Base-by-base conservation (phyloP, 2,329 filamentous ascomycete genomes). In the Pseudomassariella vexata region DNA sequence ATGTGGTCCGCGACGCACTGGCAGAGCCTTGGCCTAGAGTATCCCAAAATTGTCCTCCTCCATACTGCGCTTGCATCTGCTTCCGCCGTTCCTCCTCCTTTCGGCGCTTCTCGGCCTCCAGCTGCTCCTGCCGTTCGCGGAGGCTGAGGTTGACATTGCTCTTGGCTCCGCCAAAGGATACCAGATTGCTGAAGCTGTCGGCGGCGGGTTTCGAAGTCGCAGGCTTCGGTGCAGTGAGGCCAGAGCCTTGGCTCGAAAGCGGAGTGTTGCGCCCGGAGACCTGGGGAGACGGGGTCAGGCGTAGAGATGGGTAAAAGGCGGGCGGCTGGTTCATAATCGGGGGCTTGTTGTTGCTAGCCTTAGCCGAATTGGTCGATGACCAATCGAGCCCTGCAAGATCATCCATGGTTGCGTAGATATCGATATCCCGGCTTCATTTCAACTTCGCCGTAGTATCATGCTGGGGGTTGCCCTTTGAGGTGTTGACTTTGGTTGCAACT, bases 131-230 rank as follows among this genome's bases (percentile, higher is more conserved):
- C 48, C 87, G 81, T 57, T 94, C 85, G 43, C 84, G 76, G 44
- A 95, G 61, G 39, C 77, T 82, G 11, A 95, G 66, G 42, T 83
- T 92, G 56, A 79, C 82, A 19, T 71, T 74, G 33, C 62, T 60
- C 54, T 79, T 80, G 30, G 70, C 62, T 19, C 71, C 59, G 28
- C 73, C 73, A 48, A 82, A 78, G 44, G 71, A 78, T 39, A 88
- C 68, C 31, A 92, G 65, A 48, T 79, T 83, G 49, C 85, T 84
- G 60, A 92, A 92, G 63, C 82, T 87, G 52, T 92, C 85, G 28
- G 70, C 61, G 5, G 73, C 58, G 21, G 78, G 49, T 45, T 73
- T 83, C 4, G 60, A 37, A 3, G 63, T 44, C 9, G 67, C 59
- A 4, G 51, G 57, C 41, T 64, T 78, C 55, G 55, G 57, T 37